phyloP scores from a whole-genome alignment of 331 rosid genomes.

The Dryas integrifolia region DNA sequence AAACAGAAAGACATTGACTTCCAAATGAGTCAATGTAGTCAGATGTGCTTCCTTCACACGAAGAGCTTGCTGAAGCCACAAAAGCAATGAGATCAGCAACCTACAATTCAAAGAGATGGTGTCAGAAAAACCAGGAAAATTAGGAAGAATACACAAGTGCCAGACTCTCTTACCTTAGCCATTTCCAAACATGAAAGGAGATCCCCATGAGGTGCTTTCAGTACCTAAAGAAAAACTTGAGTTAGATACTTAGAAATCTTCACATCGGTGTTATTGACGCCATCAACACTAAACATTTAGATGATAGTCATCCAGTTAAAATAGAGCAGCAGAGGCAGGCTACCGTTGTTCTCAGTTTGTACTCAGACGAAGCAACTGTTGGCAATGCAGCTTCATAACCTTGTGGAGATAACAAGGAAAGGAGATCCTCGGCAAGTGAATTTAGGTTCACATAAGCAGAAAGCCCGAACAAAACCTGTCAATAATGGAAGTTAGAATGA shows the following conservation, averaged over 20 bases:
- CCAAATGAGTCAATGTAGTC: constrained; percentile 80
- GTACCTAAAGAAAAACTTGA: constrained; percentile 41
- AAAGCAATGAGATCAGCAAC: constrained; percentile 92
- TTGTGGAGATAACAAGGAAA: constrained; percentile 50
- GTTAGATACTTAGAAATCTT: constrained; percentile 14
- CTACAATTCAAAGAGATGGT: constrained; percentile 36
- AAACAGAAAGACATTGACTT: constrained; percentile 83
- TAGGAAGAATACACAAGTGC: neutral
- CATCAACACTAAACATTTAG: neutral
- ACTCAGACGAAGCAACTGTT: constrained; percentile 76
- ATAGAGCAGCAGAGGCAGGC: neutral
- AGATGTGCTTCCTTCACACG: constrained; percentile 51
- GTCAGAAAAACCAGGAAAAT: constrained; percentile 18
- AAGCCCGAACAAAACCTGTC: constrained; percentile 82
- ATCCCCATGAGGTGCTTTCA: constrained; percentile 91
- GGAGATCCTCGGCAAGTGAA: constrained; percentile 59
- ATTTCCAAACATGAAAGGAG: constrained; percentile 75
- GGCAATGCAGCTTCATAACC: constrained; percentile 34
- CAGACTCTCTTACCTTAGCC: constrained; percentile 72
- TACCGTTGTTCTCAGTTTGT: constrained; percentile 76
- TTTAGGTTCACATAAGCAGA: constrained; percentile 57
- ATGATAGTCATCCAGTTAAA: neutral
- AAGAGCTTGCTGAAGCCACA: constrained; percentile 63
- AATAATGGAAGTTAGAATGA: neutral
- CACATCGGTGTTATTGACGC: neutral